phyloP scores from a whole-genome alignment of 768 basidiomycete species.

The Mycena indigotica region DNA sequence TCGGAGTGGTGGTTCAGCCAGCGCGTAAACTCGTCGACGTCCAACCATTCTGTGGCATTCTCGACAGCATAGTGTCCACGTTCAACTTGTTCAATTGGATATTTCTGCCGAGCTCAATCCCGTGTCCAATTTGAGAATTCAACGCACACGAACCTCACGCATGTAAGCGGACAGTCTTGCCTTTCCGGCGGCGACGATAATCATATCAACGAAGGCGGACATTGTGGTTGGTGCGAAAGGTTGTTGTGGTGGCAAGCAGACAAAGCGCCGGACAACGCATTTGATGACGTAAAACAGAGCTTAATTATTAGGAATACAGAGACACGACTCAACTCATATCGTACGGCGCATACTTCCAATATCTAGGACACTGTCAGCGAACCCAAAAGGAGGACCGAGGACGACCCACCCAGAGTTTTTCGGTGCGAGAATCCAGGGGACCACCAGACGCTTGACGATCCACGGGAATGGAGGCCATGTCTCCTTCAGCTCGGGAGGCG shows the following conservation, averaged over 20 bases:
- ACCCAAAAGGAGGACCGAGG: not conserved
- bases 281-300: no score
- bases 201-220: slow-evolving; percentile 8
- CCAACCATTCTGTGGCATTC: slow-evolving; percentile 16
- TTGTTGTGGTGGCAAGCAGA: not conserved
- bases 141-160: slow-evolving; percentile 5
- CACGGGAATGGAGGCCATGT: slow-evolving; percentile 43
- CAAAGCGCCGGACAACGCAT: no score
- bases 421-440: slow-evolving; percentile 39
- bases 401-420: slow-evolving; percentile 37
- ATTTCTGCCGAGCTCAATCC: not conserved
- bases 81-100: not conserved
- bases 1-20: slow-evolving; percentile 13
- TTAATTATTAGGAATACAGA: no score
- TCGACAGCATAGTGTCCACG: slow-evolving; percentile 3
- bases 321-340: slow-evolving; percentile 12
- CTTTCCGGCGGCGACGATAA: slow-evolving; percentile 16
- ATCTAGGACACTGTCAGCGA: slow-evolving; percentile 23
- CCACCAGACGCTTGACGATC: slow-evolving; percentile 37
- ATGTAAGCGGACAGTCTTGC: slow-evolving; percentile 16
- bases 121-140: not conserved
- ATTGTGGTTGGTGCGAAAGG: not conserved
- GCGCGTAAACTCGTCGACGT: slow-evolving; percentile 12
- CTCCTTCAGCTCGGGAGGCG: slow-evolving; percentile 38
- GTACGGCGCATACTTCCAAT: slow-evolving; percentile 43